A percentile compares a stretch with the other conserved stretches of the same genome.
Evolutionary conservation across 2,329 filamentous ascomycete genomes (phyloP).

Genomic region (Periconia sp.): DNA sequence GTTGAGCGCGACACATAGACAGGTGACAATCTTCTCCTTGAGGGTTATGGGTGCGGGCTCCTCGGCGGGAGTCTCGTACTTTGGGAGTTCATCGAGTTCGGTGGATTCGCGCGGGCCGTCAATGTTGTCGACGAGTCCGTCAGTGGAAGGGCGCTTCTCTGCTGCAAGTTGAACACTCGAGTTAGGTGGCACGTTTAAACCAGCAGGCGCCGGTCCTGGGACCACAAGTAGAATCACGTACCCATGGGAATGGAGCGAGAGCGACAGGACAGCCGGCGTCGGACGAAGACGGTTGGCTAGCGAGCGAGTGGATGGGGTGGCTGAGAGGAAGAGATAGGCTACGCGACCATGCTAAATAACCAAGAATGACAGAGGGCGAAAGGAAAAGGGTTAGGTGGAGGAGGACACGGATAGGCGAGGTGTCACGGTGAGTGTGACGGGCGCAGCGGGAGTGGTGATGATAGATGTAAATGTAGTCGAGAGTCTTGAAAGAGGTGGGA

Average conservation of each 20-base stretch:
- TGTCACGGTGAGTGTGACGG: neutral
- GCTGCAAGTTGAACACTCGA: slow-evolving; percentile 15
- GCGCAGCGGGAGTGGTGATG: neutral
- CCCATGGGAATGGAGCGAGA: slow-evolving; percentile 1
- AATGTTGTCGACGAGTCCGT: slow-evolving; percentile 42
- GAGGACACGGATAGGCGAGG: neutral
- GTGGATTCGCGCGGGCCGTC: slow-evolving; percentile 34
- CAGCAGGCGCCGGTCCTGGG: too few species aligned
- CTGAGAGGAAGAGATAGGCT: neutral
- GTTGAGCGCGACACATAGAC: slow-evolving; percentile 47
- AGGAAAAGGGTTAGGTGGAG: neutral
- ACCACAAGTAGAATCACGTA: neutral
- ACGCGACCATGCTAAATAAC: slow-evolving; percentile 4
- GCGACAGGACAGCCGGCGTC: neutral
- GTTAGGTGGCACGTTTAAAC: neutral
- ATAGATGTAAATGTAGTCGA: too few species aligned
- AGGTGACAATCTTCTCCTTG: slow-evolving; percentile 42
- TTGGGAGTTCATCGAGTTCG: slow-evolving; percentile 35
- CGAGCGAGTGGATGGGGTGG: slow-evolving; percentile 1
- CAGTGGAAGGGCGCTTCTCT: slow-evolving; percentile 42
- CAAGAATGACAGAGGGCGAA: neutral
- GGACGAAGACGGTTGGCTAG: neutral
- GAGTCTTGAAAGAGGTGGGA: neutral
- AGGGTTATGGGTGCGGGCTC: slow-evolving; percentile 30
- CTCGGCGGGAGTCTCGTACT: slow-evolving; percentile 30